These are phyloP conservation scores for Musa itinerans DNA, from an alignment of 176 grass and related monocot genomes.

Conservation along the genomic window DNA sequence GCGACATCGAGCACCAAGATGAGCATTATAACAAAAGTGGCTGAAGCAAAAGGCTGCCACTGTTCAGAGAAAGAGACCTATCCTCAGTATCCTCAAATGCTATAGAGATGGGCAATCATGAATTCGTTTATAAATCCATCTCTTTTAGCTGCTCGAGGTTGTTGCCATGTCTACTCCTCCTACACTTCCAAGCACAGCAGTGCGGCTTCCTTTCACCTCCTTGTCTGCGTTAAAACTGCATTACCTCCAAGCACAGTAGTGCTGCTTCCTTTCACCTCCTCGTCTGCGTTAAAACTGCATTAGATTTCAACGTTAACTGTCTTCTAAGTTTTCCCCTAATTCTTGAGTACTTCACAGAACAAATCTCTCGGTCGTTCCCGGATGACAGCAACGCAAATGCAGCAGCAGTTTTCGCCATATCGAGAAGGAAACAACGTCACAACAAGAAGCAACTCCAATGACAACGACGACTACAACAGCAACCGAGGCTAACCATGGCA, in stretches of 20 bases:
- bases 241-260: too few species aligned
- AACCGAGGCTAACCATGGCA: background rate
- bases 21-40: background rate
- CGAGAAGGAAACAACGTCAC: background rate
- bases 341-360: background rate
- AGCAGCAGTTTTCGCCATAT: background rate
- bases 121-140: background rate
- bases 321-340: background rate
- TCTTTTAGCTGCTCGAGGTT: background rate
- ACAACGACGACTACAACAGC: background rate
- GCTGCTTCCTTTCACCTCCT: too few species aligned
- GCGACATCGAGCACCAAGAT: background rate
- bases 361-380: background rate
- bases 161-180: background rate
- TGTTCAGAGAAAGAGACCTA: background rate
- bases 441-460: background rate
- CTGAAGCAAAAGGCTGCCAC: background rate
- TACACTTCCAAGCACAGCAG: too few species aligned
- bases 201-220: too few species aligned
- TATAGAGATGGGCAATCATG: background rate
- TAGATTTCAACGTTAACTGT: too few species aligned
- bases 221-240: too few species aligned
- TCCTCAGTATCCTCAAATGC: background rate
- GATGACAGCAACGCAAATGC: background rate
- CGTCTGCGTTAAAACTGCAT: too few species aligned